These are phyloP conservation scores for Penicillium sclerotigenum DNA, from an alignment of 2,329 filamentous ascomycete species.

Conservation along the genomic window DNA sequence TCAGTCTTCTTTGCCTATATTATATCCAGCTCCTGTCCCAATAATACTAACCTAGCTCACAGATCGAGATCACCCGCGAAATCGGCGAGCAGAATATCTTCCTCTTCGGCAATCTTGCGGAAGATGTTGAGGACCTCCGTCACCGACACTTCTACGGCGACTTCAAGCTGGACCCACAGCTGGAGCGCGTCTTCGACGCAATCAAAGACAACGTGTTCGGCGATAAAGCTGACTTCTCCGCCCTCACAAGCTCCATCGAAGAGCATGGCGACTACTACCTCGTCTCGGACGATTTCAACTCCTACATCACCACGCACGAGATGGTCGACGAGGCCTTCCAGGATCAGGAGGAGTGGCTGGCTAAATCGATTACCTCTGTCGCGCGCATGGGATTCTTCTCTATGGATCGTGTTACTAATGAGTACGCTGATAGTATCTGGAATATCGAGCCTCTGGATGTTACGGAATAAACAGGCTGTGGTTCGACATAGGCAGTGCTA, in stretches of 20 bases:
- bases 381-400: constrained; percentile 97
- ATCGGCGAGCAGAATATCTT: constrained; percentile 97
- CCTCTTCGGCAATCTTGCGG: constrained; percentile 91
- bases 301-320: constrained; percentile 85
- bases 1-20: constrained; percentile 49
- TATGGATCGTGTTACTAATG: constrained; percentile 90
- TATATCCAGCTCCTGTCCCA: background rate
- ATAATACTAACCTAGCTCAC: constrained; percentile 4
- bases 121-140: constrained; percentile 94
- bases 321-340: constrained; percentile 89
- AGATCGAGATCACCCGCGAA: constrained; percentile 97
- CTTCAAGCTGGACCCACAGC: constrained; percentile 71
- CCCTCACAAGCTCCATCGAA: constrained; percentile 77
- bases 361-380: constrained; percentile 84
- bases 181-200: constrained; percentile 76
- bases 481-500: background rate
- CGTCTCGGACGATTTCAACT: constrained; percentile 95
- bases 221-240: constrained; percentile 71
- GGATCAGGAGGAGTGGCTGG: constrained; percentile 88
- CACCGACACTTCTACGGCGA: constrained; percentile 82
- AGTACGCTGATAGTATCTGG: constrained; percentile 97
- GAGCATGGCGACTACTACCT: constrained; percentile 97
- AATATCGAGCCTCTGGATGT: constrained; percentile 78
- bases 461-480: constrained; percentile 25
- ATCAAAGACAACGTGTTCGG: constrained; percentile 83